Evolutionary conservation across 441 rosid species (phyloP).

Genomic region (Metrosideros polymorpha): DNA sequence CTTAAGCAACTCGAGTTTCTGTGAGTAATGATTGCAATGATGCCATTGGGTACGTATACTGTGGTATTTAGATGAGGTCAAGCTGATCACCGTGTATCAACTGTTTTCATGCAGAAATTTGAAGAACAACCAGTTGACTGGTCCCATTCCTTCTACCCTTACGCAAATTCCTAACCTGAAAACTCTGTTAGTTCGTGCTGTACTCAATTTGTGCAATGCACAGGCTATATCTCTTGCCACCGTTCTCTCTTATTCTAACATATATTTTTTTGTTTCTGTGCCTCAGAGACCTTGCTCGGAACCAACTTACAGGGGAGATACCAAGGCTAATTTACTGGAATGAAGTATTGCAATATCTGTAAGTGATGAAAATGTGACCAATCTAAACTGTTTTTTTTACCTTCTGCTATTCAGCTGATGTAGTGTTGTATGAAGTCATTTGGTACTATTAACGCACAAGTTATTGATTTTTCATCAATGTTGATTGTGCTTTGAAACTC

Average conservation of each 20-base stretch:
- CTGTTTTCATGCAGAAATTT: constrained; percentile 35
- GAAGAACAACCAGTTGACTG: constrained; percentile 75
- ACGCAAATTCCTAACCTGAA: constrained; percentile 87
- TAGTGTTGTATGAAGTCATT: neutral
- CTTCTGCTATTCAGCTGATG: neutral
- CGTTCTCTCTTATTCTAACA: no score
- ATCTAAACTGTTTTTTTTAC: neutral
- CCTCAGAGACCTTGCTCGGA: constrained; percentile 76
- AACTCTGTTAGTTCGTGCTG: constrained; percentile 48
- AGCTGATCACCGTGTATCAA: neutral
- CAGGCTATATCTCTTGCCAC: neutral
- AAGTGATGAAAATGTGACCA: constrained; percentile 10
- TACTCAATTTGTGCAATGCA: neutral
- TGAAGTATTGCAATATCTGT: constrained; percentile 94
- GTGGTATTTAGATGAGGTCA: neutral
- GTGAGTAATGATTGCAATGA: constrained; percentile 20
- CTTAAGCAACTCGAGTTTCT: constrained; percentile 66
- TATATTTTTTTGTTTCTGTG: neutral
- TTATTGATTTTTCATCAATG: neutral
- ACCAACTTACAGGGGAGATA: constrained; percentile 77
- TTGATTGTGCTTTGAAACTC: neutral
- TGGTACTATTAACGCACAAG: neutral
- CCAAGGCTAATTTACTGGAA: constrained; percentile 90
- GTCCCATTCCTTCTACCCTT: constrained; percentile 87
- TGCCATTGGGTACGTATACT: neutral